Conservation (phyloP, 2,329 filamentous ascomycete genomes). For the Taxawa tesnikishii region DNA sequence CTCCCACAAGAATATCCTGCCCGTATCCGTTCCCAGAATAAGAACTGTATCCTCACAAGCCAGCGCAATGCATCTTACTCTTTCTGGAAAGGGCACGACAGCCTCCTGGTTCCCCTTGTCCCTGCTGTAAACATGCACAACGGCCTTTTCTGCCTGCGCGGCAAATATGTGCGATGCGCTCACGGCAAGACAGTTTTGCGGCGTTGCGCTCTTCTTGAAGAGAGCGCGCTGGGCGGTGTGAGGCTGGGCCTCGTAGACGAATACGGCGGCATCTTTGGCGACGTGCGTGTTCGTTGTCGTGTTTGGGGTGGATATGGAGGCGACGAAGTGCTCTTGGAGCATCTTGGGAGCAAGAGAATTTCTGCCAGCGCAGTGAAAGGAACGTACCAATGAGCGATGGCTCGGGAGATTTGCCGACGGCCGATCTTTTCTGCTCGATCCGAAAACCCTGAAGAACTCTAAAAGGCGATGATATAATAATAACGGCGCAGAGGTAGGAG, state of each 20-base stretch:
- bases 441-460: too few relatives aligned
- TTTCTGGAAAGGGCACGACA: slow-evolving; percentile 75
- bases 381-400: too few relatives aligned
- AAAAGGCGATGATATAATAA: too few relatives aligned
- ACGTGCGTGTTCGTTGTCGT: slow-evolving; percentile 33
- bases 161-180: slow-evolving; percentile 78
- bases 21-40: slow-evolving; percentile 70
- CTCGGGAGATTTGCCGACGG: too few relatives aligned
- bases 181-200: slow-evolving; percentile 65
- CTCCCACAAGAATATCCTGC: slow-evolving; percentile 87
- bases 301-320: slow-evolving; percentile 32
- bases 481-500: too few relatives aligned
- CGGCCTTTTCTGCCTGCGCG: slow-evolving; percentile 81
- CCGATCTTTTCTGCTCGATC: too few relatives aligned
- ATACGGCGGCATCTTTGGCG: slow-evolving; percentile 73
- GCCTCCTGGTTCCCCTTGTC: slow-evolving; percentile 79
- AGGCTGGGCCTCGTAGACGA: slow-evolving; percentile 71
- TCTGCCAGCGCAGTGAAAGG: too few relatives aligned
- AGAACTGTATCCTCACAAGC: slow-evolving; percentile 56
- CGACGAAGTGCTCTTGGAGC: slow-evolving; percentile 38
- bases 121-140: slow-evolving; percentile 84
- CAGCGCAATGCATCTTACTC: slow-evolving; percentile 65
- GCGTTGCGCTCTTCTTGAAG: slow-evolving; percentile 88
- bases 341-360: too few relatives aligned
- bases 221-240: slow-evolving; percentile 59